phyloP scores from a whole-genome alignment of 495 filamentous ascomycete species.

The Talaromyces ruber region DNA sequence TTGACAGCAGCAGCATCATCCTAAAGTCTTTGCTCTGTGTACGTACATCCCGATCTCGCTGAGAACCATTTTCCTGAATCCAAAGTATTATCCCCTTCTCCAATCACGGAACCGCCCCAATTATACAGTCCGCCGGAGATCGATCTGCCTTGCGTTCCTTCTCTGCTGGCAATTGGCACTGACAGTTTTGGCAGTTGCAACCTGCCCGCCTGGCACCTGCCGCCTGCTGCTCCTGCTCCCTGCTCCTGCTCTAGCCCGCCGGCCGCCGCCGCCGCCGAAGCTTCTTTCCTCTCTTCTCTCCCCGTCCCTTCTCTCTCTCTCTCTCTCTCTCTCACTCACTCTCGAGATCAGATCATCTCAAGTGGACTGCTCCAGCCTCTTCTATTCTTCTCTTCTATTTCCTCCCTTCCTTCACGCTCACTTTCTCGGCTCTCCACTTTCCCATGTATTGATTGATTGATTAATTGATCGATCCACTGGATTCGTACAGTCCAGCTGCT shows the following conservation, averaged over 20 bases:
- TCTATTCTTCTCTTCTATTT: slow-evolving; percentile 8
- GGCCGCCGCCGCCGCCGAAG: neutral
- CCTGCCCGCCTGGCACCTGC: neutral
- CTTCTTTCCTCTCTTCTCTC: neutral
- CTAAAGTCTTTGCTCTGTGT: neutral
- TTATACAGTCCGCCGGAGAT: neutral
- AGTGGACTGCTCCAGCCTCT: neutral
- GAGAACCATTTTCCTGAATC: no score
- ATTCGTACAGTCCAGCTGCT: slow-evolving; percentile 4
- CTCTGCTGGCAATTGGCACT: neutral
- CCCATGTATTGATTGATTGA: slow-evolving; percentile 8
- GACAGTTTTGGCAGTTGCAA: neutral
- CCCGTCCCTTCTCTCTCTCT: slow-evolving; percentile 3
- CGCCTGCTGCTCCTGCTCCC: neutral
- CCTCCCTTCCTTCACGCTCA: slow-evolving; percentile 6
- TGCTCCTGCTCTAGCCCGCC: neutral
- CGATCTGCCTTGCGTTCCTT: neutral
- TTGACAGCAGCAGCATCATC: neutral
- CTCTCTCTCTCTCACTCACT: slow-evolving; percentile 3
- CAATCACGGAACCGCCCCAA: neutral
- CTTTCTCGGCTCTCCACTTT: slow-evolving; percentile 12
- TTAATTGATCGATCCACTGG: slow-evolving; percentile 8
- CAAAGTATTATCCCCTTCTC: neutral
- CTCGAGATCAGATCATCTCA: slow-evolving; percentile 2
- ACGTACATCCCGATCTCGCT: neutral